Base-by-base conservation (phyloP, 179 eudicot genomes). In the Gypsophila paniculata region DNA sequence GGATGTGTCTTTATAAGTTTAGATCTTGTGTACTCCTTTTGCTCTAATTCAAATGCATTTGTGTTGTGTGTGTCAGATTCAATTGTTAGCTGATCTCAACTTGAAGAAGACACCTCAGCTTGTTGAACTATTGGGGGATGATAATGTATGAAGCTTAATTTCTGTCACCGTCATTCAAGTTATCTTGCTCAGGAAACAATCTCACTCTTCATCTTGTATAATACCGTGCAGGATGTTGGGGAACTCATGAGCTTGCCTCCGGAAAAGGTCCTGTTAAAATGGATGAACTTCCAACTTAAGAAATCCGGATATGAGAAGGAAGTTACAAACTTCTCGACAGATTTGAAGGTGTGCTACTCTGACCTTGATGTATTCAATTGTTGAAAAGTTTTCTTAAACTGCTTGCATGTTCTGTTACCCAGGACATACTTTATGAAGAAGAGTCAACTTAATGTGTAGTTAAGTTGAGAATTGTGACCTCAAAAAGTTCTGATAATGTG, bases 71-170 rank as follows among this genome's bases (percentile, higher is more conserved):
- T 44, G 15, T 64, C 83, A 91, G 97, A 91, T 91, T 72, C 97
- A 91, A 87, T 79, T 89, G 55, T 70, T 91, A 69, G 85, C 97
- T 66, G 86, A 86, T 76, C 86, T 91, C 75, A 82, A 87, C 63
- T 76, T 90, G 60, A 90, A 82, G 86, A 86, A 88, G 77, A 90
- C 96, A 38, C 96, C 96, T 71, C 87, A 89, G 70, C 94, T 91
- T 59, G 81, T 89, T 75, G 97, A 87, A 74, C 62, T 91, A 86
- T 85, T 87, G 70, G 97, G 89, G 68, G 93, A 89, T 58, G 81
- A 83, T 60, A 79, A 82, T 86, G 97, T 88, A n/a, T 29, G 26
- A 63, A 62, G 23, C 22, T 51, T 51, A 49, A 15, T 51, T 38
- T 10, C 38, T 49, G 65, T 61, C 19, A 61, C 14, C 66, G 71